A percentile compares a stretch with the other conserved stretches of the same genome.
phyloP scores from a whole-genome alignment of 1,139 yeast species.

The Taphrina flavorubra region DNA sequence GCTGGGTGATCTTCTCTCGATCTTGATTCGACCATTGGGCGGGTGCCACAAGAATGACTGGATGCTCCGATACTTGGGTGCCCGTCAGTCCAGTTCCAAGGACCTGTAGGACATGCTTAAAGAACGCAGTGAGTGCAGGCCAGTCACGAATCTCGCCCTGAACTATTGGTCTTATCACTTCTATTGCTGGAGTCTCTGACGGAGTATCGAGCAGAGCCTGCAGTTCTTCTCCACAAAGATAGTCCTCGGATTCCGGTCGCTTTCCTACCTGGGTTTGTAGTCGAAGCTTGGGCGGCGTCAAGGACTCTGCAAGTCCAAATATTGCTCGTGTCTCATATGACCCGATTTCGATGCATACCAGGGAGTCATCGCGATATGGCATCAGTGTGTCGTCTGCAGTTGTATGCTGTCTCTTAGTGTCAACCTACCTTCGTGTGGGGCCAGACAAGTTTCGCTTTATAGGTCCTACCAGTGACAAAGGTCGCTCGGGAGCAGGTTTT shows the following conservation, averaged over 20 bases:
- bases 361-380: constrained; percentile 38
- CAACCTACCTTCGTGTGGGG: background rate
- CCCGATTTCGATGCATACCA: constrained; percentile 44
- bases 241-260: constrained; percentile 10
- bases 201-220: background rate
- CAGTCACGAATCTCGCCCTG: constrained; percentile 41
- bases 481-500: too few relatives aligned
- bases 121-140: constrained; percentile 47
- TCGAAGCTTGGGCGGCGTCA: constrained; percentile 42
- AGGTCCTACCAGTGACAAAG: too few relatives aligned
- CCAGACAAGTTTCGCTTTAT: background rate
- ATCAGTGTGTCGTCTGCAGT: background rate
- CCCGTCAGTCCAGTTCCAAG: constrained; percentile 16
- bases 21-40: constrained; percentile 43
- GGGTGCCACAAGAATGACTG: constrained; percentile 43
- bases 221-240: constrained; percentile 23
- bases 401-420: background rate
- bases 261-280: constrained; percentile 16
- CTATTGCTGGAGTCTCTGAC: background rate
- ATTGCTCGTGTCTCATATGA: constrained; percentile 42
- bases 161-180: constrained; percentile 39
- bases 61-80: constrained; percentile 36
- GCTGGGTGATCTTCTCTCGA: constrained; percentile 45
- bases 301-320: constrained; percentile 43
- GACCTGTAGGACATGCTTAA: constrained; percentile 44